phyloP scores from a whole-genome alignment of 768 basidiomycete species.

The Mycena chlorophos region DNA sequence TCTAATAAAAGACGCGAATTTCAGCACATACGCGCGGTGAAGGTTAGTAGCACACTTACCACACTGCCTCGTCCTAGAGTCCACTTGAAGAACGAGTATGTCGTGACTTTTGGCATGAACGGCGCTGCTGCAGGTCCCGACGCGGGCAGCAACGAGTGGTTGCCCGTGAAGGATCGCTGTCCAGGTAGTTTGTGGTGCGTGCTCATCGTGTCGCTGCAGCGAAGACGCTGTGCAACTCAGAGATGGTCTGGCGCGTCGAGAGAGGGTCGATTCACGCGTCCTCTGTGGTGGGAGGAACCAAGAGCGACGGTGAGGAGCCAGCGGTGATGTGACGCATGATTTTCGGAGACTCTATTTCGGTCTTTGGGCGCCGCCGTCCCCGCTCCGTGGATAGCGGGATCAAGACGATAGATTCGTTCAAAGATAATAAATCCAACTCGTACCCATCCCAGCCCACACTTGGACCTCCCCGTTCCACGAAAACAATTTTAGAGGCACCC shows the following conservation, averaged over 20 bases:
- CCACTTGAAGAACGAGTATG: slow-evolving; percentile 20
- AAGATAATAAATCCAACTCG: slow-evolving; percentile 20
- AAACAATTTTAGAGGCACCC: slow-evolving; percentile 55
- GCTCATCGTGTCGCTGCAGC: slow-evolving; percentile 4
- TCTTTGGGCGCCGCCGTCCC: no score
- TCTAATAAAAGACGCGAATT: slow-evolving; percentile 32
- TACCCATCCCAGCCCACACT: slow-evolving; percentile 27
- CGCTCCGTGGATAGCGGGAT: no score
- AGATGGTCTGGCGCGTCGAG: no score
- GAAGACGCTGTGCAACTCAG: no score
- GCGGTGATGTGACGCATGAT: no score
- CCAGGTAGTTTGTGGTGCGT: background rate
- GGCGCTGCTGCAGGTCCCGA: background rate
- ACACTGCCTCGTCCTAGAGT: slow-evolving; percentile 18
- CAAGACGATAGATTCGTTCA: no score
- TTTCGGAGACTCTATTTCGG: no score
- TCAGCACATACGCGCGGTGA: background rate
- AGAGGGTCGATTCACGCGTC: no score
- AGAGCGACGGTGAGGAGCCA: no score
- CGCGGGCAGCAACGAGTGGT: slow-evolving; percentile 17
- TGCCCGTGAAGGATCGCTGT: slow-evolving; percentile 19
- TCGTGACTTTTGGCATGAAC: slow-evolving; percentile 14
- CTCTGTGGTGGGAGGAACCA: no score
- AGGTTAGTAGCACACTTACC: slow-evolving; percentile 1
- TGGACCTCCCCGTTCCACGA: slow-evolving; percentile 30